phyloP scores from a whole-genome alignment of 106 monocot genomes.

The Acanthochlamys bracteata region DNA sequence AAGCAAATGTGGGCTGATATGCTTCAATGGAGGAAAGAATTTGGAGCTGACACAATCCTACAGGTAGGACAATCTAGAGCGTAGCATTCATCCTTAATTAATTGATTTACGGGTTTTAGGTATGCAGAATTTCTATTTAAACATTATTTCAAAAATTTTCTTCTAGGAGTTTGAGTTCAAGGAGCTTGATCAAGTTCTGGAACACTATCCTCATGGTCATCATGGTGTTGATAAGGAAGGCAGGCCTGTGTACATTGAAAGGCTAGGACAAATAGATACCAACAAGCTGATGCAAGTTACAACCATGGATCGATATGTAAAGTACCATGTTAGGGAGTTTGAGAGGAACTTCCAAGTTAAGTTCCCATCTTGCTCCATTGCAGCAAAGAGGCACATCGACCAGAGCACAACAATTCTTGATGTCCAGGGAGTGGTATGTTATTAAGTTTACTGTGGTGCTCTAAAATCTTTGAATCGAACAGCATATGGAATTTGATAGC shows the following conservation, averaged over 20 bases:
- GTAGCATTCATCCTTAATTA: no score
- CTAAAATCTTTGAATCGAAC: no score
- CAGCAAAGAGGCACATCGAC: slow-evolving; percentile 58
- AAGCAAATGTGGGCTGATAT: slow-evolving; percentile 19
- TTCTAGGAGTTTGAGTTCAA: slow-evolving; percentile 4
- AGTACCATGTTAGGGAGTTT: slow-evolving; percentile 65
- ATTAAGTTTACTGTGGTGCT: no score
- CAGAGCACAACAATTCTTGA: slow-evolving; percentile 61
- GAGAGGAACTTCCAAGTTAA: slow-evolving; percentile 46
- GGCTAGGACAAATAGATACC: slow-evolving; percentile 55
- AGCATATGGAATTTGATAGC: no score
- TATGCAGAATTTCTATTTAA: no score
- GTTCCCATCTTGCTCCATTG: slow-evolving; percentile 64
- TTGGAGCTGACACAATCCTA: slow-evolving; percentile 5
- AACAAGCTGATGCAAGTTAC: slow-evolving; percentile 70
- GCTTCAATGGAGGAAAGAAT: slow-evolving; percentile 20
- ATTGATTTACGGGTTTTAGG: no score
- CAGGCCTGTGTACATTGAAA: slow-evolving; percentile 66
- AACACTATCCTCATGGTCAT: slow-evolving; percentile 64
- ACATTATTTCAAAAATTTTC: no score
- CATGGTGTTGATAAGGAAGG: slow-evolving; percentile 71
- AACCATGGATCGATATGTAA: slow-evolving; percentile 54
- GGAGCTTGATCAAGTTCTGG: slow-evolving; percentile 45
- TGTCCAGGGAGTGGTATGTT: slow-evolving; percentile 72
- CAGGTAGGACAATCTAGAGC: slow-evolving; percentile 4